A percentile compares a stretch with the other conserved stretches of the same genome.
phyloP scores from a whole-genome alignment of 2,329 filamentous ascomycete species.

The Coniochaeta hoffmannii region DNA sequence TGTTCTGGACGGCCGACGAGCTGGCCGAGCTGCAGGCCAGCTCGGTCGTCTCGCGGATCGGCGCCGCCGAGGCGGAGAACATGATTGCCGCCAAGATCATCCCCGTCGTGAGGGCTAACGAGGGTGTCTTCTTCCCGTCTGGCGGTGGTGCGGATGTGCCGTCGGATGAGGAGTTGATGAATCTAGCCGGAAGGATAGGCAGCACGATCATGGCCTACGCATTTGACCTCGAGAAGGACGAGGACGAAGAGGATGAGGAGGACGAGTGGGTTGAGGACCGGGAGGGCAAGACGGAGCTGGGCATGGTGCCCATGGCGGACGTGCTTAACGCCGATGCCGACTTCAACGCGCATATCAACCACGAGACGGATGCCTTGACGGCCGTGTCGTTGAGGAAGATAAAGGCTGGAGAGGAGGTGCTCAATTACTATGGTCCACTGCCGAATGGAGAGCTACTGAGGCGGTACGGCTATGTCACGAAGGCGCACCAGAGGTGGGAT shows the following conservation, averaged over 20 bases:
- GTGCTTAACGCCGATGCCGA: constrained; percentile 84
- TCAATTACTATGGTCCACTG: constrained; percentile 85
- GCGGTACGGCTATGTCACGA: constrained; percentile 81
- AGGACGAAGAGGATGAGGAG: constrained; percentile 47
- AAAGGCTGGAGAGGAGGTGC: constrained; percentile 63
- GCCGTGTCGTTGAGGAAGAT: constrained; percentile 68
- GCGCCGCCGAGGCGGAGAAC: constrained; percentile 61
- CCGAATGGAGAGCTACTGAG: constrained; percentile 76
- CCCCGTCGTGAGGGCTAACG: constrained; percentile 38
- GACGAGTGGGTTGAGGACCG: constrained; percentile 61
- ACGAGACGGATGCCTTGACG: constrained; percentile 48
- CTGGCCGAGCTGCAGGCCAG: constrained; percentile 68
- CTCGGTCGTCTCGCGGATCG: constrained; percentile 69
- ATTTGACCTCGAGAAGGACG: constrained; percentile 63
- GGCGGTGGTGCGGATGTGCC: constrained; percentile 21
- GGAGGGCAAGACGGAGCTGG: constrained; percentile 55
- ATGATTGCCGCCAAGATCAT: constrained; percentile 55
- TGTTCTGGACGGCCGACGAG: constrained; percentile 77
- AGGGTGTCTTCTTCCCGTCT: constrained; percentile 35
- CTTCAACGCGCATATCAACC: constrained; percentile 66
- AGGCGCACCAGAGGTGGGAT: constrained; percentile 69
- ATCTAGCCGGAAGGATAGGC: constrained; percentile 69
- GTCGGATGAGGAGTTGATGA: constrained; percentile 36
- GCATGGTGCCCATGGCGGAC: constrained; percentile 87
- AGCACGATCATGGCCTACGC: constrained; percentile 90